Evolutionary conservation across 192 early-diverging fungal species (phyloP).

Genomic region (Coemansia sp.): DNA sequence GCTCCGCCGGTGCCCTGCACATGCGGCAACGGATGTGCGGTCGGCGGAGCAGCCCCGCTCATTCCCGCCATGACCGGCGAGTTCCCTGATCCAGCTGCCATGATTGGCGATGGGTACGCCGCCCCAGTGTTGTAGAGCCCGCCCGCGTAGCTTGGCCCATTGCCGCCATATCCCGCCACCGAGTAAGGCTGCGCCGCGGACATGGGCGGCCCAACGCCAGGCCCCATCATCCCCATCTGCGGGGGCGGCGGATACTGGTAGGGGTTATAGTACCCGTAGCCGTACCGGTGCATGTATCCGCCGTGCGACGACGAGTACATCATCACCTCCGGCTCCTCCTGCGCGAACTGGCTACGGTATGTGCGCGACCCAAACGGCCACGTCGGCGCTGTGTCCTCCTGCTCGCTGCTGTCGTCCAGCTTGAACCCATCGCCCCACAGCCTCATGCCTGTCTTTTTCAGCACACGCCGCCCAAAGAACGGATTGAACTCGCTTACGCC

Average conservation of each 20-base stretch:
- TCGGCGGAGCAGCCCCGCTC: slow-evolving; percentile 18
- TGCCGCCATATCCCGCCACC: slow-evolving; percentile 12
- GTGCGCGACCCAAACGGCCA: slow-evolving; percentile 51
- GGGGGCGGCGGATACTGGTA: slow-evolving; percentile 48
- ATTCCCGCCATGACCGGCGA: slow-evolving; percentile 32
- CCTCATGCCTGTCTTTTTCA: slow-evolving; percentile 28
- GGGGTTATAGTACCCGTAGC: slow-evolving; percentile 47
- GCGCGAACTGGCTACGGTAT: slow-evolving; percentile 49
- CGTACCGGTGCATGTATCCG: slow-evolving; percentile 44
- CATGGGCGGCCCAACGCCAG: slow-evolving; percentile 25
- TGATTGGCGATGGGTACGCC: slow-evolving; percentile 35
- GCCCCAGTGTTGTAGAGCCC: slow-evolving; percentile 34
- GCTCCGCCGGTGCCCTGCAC: slow-evolving; percentile 8
- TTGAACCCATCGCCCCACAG: slow-evolving; percentile 47
- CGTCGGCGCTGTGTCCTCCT: slow-evolving; percentile 29
- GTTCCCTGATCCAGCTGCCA: slow-evolving; percentile 27
- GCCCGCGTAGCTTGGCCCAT: slow-evolving; percentile 11
- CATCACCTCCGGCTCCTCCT: slow-evolving; percentile 42
- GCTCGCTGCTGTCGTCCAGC: neutral
- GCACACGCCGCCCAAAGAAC: slow-evolving; percentile 47
- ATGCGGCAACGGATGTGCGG: slow-evolving; percentile 24
- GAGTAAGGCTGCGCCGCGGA: slow-evolving; percentile 25
- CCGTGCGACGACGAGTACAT: slow-evolving; percentile 32
- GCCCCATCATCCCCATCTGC: slow-evolving; percentile 38
- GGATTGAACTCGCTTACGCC: slow-evolving; percentile 36